A percentile compares a stretch with the other conserved stretches of the same genome.
These are phyloP conservation scores for Sanghuangporus sanghuang DNA, from an alignment of 1,284 basidiomycete species.

Conservation along the genomic window DNA sequence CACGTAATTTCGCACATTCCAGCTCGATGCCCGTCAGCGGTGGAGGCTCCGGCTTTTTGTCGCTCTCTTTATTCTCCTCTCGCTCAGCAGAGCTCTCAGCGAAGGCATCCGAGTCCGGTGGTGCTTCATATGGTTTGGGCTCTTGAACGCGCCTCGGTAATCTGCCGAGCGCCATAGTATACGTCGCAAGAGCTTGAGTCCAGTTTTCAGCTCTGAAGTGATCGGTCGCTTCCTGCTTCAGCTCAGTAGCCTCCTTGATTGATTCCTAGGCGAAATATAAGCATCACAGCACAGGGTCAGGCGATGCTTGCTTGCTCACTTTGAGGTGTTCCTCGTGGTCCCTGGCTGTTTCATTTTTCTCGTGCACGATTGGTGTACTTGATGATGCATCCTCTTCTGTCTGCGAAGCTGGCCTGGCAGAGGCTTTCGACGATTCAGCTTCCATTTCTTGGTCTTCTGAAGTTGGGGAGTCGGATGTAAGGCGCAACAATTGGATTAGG, in stretches of 20 bases:
- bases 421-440: background rate
- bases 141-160: slow-evolving; percentile 43
- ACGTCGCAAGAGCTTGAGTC: slow-evolving; percentile 60
- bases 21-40: slow-evolving; percentile 33
- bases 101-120: background rate
- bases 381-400: background rate
- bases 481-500: background rate
- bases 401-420: background rate
- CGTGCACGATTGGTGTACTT: background rate
- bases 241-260: slow-evolving; percentile 47
- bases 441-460: background rate
- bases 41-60: slow-evolving; percentile 13
- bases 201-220: slow-evolving; percentile 48
- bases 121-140: background rate
- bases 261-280: slow-evolving; percentile 31
- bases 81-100: background rate
- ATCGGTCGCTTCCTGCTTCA: slow-evolving; percentile 57
- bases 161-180: slow-evolving; percentile 51
- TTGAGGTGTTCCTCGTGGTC: slow-evolving; percentile 5
- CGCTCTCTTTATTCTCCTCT: slow-evolving; percentile 3
- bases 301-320: background rate
- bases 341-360: background rate
- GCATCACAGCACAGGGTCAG: background rate
- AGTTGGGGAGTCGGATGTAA: background rate
- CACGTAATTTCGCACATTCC: slow-evolving; percentile 51